Conservation (phyloP, 2,329 filamentous ascomycete species). For the Cytospora chrysosperma region DNA sequence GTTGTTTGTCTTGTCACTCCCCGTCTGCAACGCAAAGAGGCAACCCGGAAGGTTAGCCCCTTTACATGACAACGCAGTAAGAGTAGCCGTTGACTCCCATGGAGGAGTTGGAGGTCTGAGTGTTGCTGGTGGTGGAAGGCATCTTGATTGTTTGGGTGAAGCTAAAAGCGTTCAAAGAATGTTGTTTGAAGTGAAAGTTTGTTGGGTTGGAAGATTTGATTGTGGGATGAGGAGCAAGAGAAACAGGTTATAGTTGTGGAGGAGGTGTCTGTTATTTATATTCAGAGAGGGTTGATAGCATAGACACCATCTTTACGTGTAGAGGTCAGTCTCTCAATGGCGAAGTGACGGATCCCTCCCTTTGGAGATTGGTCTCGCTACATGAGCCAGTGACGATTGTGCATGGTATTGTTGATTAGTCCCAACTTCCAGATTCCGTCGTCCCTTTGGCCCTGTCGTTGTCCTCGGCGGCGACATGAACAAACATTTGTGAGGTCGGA, state of each 20-base stretch:
- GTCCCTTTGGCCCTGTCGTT: neutral
- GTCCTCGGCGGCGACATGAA: neutral
- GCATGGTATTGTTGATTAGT: neutral
- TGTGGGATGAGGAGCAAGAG: slow-evolving; percentile 28
- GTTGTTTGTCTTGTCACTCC: neutral
- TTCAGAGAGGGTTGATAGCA: neutral
- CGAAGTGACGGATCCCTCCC: neutral
- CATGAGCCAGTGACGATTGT: neutral
- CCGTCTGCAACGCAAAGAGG: slow-evolving; percentile 14
- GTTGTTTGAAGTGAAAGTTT: slow-evolving; percentile 23
- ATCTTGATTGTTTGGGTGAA: slow-evolving; percentile 31
- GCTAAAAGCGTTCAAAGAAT: slow-evolving; percentile 15
- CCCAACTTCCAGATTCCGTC: neutral
- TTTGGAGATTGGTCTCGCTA: neutral
- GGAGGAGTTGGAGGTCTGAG: slow-evolving; percentile 31
- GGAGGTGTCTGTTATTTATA: slow-evolving; percentile 27
- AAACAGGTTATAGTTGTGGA: slow-evolving; percentile 4
- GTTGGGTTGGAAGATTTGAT: slow-evolving; percentile 23
- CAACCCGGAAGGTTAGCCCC: neutral
- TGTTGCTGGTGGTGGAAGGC: slow-evolving; percentile 33
- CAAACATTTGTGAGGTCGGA: slow-evolving; percentile 1
- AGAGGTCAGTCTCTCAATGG: no score
- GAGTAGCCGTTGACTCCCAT: slow-evolving; percentile 30
- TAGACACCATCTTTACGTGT: neutral
- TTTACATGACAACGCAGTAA: slow-evolving; percentile 38